These are phyloP conservation scores for Cladosporium velox DNA, from an alignment of 2,329 filamentous ascomycete species.

Conservation along the genomic window DNA sequence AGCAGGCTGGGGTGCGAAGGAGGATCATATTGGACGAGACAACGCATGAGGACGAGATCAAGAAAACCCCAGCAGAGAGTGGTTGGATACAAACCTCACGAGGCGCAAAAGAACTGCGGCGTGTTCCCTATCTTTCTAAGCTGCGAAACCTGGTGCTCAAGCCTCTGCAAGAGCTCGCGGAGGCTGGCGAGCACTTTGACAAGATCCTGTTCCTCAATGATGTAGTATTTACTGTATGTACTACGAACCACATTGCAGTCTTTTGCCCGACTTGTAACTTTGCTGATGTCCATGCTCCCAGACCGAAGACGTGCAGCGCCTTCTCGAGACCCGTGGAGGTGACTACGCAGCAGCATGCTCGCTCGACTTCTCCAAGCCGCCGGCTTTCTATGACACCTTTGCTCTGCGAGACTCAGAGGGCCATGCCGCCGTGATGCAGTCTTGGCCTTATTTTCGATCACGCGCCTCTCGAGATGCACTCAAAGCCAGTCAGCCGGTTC, in stretches of 20 bases:
- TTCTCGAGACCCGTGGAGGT: conserved; percentile 60
- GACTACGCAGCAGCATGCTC: conserved; percentile 64
- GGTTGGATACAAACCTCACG: conserved; percentile 66
- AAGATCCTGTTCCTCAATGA: conserved; percentile 65
- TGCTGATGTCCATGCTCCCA: conserved; percentile 31
- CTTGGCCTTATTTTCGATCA: conserved; percentile 62
- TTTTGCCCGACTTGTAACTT: not conserved
- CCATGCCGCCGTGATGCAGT: conserved; percentile 53
- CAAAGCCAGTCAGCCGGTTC: conserved; percentile 55
- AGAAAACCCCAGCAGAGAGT: conserved; percentile 47
- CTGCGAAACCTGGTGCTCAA: conserved; percentile 65
- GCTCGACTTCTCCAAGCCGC: conserved; percentile 59
- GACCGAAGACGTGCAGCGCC: conserved; percentile 57
- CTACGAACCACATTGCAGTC: not conserved
- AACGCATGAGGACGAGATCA: conserved; percentile 61
- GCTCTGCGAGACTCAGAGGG: conserved; percentile 59
- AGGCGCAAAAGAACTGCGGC: conserved; percentile 58
- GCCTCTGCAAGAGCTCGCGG: conserved; percentile 56
- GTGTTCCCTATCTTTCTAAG: conserved; percentile 68
- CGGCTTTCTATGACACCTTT: conserved; percentile 64
- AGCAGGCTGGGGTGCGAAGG: conserved; percentile 53
- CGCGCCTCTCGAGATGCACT: conserved; percentile 56
- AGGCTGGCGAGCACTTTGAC: conserved; percentile 58
- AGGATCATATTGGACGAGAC: conserved; percentile 60
- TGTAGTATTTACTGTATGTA: conserved; percentile 60